Evolutionary conservation across 192 early-diverging fungal genomes (phyloP).

Genomic region (Umbelopsis ramanniana): DNA sequence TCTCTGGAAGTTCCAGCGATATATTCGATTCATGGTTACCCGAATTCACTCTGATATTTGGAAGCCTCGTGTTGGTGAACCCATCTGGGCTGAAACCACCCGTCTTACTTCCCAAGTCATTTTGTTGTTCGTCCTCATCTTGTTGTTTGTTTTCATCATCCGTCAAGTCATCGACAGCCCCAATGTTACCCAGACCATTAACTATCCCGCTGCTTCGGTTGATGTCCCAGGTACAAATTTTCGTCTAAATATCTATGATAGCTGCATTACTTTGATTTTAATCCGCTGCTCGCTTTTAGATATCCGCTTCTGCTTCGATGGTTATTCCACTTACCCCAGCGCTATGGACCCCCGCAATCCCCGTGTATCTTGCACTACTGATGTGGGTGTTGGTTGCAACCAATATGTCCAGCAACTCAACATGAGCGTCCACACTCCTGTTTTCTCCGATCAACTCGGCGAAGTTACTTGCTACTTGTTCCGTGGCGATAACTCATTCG

Average conservation of each 20-base stretch:
- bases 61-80: slow-evolving; percentile 42
- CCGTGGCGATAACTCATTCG: slow-evolving; percentile 24
- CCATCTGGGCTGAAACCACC: slow-evolving; percentile 42
- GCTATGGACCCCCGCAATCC: slow-evolving; percentile 23
- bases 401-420: slow-evolving; percentile 23
- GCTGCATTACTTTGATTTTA: too few species aligned
- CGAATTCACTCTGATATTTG: slow-evolving; percentile 41
- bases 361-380: slow-evolving; percentile 32
- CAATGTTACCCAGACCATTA: slow-evolving; percentile 34
- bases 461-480: slow-evolving; percentile 34
- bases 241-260: too few species aligned
- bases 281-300: not conserved
- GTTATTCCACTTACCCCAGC: slow-evolving; percentile 22
- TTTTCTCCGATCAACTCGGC: slow-evolving; percentile 34
- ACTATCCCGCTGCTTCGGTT: slow-evolving; percentile 25
- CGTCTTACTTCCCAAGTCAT: slow-evolving; percentile 39
- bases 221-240: slow-evolving; percentile 17
- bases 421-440: slow-evolving; percentile 33
- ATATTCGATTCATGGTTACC: slow-evolving; percentile 30
- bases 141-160: slow-evolving; percentile 36
- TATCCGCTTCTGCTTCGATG: slow-evolving; percentile 44
- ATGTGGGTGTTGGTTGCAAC: slow-evolving; percentile 28
- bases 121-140: slow-evolving; percentile 35
- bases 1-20: slow-evolving; percentile 33
- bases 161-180: slow-evolving; percentile 37